A percentile compares a stretch with the other conserved stretches of the same genome.
Conservation (phyloP, 768 basidiomycete genomes). For the Paxillus ammoniavirescens region DNA sequence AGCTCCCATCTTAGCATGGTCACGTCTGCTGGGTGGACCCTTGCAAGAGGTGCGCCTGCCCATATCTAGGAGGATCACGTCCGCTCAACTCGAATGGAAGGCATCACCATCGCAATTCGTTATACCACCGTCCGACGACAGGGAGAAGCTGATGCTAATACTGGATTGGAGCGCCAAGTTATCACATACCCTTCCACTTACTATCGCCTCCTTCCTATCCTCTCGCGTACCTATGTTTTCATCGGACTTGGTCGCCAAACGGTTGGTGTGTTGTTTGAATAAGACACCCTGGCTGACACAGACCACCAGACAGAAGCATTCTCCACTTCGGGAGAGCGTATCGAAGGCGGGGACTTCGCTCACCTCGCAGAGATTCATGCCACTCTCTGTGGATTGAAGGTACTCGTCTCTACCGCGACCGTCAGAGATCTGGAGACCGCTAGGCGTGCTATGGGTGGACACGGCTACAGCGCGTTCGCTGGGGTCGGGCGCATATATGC, state of each 20-base stretch:
- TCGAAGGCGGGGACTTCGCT: constrained; percentile 56
- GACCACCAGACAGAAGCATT: constrained; percentile 46
- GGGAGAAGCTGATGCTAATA: constrained; percentile 46
- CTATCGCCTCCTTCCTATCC: constrained; percentile 67
- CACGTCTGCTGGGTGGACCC: constrained; percentile 54
- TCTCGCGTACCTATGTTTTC: constrained; percentile 69
- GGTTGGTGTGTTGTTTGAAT: constrained; percentile 35
- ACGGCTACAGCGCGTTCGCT: constrained; percentile 69
- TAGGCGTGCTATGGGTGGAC: constrained; percentile 72
- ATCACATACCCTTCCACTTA: constrained; percentile 74
- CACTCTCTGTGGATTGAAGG: constrained; percentile 66
- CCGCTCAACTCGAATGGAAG: constrained; percentile 36
- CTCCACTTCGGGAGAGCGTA: constrained; percentile 43
- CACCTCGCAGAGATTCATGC: constrained; percentile 74
- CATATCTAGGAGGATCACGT: background rate
- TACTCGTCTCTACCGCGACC: constrained; percentile 49
- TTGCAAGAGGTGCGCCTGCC: constrained; percentile 54
- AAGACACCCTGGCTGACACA: background rate
- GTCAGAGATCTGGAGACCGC: constrained; percentile 63
- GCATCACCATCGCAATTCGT: constrained; percentile 58
- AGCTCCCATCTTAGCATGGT: constrained; percentile 51
- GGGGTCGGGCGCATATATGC: constrained; percentile 66
- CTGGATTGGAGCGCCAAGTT: constrained; percentile 60
- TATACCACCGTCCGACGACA: constrained; percentile 75
- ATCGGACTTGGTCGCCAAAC: constrained; percentile 59